A percentile compares a stretch with the other conserved stretches of the same genome.
These are phyloP conservation scores for Cardamine chenopodiifolia DNA, from an alignment of 345 rosid genomes.

Conservation along the genomic window DNA sequence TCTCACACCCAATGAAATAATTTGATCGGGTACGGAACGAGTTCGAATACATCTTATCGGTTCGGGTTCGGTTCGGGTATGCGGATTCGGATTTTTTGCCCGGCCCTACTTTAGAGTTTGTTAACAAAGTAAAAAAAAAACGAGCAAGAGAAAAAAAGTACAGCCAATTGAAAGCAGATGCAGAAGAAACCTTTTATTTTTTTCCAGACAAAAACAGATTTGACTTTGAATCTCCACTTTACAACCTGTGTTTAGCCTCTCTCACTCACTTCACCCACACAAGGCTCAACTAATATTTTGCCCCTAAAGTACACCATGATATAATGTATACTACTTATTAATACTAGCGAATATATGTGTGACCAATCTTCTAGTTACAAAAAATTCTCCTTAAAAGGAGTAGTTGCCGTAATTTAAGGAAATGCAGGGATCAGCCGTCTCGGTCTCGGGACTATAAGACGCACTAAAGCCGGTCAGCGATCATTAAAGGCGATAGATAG, in stretches of 20 bases:
- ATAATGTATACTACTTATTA: neutral
- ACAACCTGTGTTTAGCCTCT: conserved; percentile 35
- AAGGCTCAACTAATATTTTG: neutral
- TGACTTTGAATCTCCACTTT: conserved; percentile 39
- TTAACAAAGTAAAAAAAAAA: neutral
- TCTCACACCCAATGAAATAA: too few relatives aligned
- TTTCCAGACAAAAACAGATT: conserved; percentile 27
- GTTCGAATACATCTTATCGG: too few relatives aligned
- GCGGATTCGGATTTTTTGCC: too few relatives aligned
- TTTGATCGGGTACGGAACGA: too few relatives aligned
- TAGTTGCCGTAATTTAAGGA: conserved; percentile 20
- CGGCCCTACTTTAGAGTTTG: conserved; percentile 1
- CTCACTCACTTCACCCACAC: conserved; percentile 17
- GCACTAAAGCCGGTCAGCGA: conserved; percentile 21
- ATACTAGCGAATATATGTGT: neutral
- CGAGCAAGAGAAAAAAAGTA: conserved; percentile 24
- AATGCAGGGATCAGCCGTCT: conserved; percentile 22
- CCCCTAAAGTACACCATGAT: neutral
- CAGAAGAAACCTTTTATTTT: conserved; percentile 6
- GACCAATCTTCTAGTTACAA: conserved; percentile 2
- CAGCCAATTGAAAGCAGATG: conserved; percentile 25
- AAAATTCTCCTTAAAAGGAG: neutral
- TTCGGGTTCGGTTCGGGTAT: too few relatives aligned
- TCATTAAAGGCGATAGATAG: neutral
- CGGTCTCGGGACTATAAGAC: conserved; percentile 38